phyloP scores from a whole-genome alignment of 768 basidiomycete genomes.

The Kwoniella heveanensis region DNA sequence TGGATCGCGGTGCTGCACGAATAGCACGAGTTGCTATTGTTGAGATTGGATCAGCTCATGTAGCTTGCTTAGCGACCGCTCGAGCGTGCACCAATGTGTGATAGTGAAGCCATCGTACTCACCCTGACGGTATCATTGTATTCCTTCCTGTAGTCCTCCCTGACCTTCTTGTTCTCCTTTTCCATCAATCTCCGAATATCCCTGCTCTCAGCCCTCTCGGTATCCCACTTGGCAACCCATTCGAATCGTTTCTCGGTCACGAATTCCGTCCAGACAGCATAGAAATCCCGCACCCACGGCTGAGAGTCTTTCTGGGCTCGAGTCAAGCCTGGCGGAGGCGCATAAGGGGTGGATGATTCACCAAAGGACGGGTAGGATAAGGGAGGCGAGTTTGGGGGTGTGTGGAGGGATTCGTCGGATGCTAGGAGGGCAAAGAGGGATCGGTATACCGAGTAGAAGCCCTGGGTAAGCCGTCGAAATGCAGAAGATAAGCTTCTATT shows the following conservation, averaged over 20 bases:
- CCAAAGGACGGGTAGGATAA: slow-evolving; percentile 83
- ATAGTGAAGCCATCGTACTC: slow-evolving; percentile 44
- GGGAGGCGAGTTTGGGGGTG: slow-evolving; percentile 51
- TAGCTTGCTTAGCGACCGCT: too few relatives aligned
- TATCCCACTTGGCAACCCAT: slow-evolving; percentile 84
- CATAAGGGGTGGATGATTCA: slow-evolving; percentile 73
- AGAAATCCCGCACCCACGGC: slow-evolving; percentile 73
- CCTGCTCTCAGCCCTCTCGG: slow-evolving; percentile 81
- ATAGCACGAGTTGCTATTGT: slow-evolving; percentile 47
- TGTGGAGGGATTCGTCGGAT: slow-evolving; percentile 71
- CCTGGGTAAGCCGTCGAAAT: too few relatives aligned
- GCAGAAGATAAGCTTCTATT: too few relatives aligned
- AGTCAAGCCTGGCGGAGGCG: slow-evolving; percentile 51
- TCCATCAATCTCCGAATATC: slow-evolving; percentile 88
- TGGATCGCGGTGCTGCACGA: slow-evolving; percentile 74
- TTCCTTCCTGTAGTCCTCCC: slow-evolving; percentile 82
- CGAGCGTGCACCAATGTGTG: slow-evolving; percentile 1
- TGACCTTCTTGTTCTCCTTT: slow-evolving; percentile 88
- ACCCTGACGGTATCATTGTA: slow-evolving; percentile 91
- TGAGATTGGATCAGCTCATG: background rate
- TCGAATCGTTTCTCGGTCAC: slow-evolving; percentile 80
- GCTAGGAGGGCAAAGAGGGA: slow-evolving; percentile 81
- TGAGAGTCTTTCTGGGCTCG: slow-evolving; percentile 57
- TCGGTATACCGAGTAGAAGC: slow-evolving; percentile 86
- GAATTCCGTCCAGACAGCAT: slow-evolving; percentile 83